These are phyloP conservation scores for Phytophthora colocasiae DNA, from an alignment of 352 stramenopile genomes.

Conservation along the genomic window DNA sequence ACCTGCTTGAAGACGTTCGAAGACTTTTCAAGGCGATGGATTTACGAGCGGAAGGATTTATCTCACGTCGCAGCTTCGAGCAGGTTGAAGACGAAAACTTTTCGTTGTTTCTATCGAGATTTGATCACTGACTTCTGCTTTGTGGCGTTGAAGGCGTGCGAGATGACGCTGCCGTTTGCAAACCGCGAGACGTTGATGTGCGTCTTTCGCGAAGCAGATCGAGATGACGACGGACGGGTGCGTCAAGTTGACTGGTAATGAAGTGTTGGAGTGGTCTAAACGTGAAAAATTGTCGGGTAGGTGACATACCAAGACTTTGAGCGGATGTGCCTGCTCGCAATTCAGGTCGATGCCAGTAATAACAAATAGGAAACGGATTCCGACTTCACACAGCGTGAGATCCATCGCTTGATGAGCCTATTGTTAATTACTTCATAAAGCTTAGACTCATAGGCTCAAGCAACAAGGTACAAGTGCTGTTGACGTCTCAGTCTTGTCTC, in stretches of 20 bases:
- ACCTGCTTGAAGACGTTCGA: constrained; percentile 64
- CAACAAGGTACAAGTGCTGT: neutral
- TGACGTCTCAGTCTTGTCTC: constrained; percentile 18
- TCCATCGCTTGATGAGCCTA: no score
- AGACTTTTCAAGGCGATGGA: constrained; percentile 76
- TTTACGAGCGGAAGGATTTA: constrained; percentile 62
- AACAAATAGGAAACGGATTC: constrained; percentile 39
- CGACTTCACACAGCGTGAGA: neutral
- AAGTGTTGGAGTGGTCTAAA: neutral
- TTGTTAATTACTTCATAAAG: no score
- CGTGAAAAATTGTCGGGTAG: constrained; percentile 20
- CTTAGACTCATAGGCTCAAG: neutral
- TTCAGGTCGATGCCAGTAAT: constrained; percentile 39
- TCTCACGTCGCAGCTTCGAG: constrained; percentile 68
- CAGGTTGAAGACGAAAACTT: constrained; percentile 18
- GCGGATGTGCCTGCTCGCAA: constrained; percentile 57
- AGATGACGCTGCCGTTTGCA: constrained; percentile 46
- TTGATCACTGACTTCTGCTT: neutral
- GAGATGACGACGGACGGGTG: constrained; percentile 63
- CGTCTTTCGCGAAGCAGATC: constrained; percentile 63
- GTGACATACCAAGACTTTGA: constrained; percentile 78
- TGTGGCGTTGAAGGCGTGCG: constrained; percentile 37
- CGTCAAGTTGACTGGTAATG: neutral
- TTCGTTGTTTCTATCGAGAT: neutral
- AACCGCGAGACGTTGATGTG: constrained; percentile 40